Percentiles rank a stretch among this genome's conserved stretches.
phyloP scores from a whole-genome alignment of 257 asterid species.

The Solanum habrochaites region DNA sequence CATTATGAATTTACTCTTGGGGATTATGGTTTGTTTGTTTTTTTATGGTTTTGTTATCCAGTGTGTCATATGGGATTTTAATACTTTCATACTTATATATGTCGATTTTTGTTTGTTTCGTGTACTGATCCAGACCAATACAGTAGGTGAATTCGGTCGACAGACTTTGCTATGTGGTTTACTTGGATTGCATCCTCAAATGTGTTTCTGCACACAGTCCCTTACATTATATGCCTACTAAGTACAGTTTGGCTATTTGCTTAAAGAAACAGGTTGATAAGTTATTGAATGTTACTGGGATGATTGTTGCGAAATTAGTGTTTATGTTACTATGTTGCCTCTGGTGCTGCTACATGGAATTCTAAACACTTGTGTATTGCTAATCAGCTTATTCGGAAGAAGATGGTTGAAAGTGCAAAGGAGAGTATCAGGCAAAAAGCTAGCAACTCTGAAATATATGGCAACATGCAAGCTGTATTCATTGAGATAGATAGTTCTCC shows the following conservation, averaged over 20 bases:
- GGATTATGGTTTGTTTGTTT: constrained; percentile 50
- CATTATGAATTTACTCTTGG: constrained; percentile 53
- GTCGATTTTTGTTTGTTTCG: no score
- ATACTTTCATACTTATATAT: not conserved
- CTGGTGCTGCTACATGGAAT: not conserved
- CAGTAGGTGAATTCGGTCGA: not conserved
- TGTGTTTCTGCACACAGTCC: constrained; percentile 58
- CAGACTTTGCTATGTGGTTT: constrained; percentile 55
- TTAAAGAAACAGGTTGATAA: constrained; percentile 37
- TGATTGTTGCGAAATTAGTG: not conserved
- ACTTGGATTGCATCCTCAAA: constrained; percentile 58
- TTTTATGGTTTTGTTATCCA: no score
- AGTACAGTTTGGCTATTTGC: constrained; percentile 43
- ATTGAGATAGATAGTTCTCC: constrained; percentile 38
- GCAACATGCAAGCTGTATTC: constrained; percentile 47
- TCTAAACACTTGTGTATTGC: not conserved
- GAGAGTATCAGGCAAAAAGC: constrained; percentile 36
- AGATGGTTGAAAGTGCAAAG: constrained; percentile 39
- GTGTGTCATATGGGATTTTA: not conserved
- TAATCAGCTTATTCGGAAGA: constrained; percentile 31
- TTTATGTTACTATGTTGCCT: not conserved
- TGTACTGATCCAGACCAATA: not conserved
- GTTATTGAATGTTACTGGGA: no score
- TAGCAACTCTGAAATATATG: constrained; percentile 38
- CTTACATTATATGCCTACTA: constrained; percentile 69